Evolutionary conservation across 2,329 filamentous ascomycete genomes (phyloP).

Genomic region (Claviceps fusiformis): DNA sequence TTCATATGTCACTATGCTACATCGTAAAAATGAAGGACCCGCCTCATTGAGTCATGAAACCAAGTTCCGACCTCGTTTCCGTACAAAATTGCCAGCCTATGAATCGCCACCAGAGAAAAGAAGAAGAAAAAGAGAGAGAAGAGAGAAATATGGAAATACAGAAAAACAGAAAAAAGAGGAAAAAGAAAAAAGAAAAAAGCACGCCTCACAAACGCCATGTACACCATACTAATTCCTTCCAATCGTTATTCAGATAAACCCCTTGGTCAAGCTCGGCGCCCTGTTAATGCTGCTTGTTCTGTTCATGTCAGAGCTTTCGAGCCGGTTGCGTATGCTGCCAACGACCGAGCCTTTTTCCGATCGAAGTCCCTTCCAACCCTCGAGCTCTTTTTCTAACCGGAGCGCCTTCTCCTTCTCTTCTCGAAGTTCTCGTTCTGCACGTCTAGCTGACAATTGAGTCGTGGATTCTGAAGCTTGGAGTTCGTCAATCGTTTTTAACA

Average conservation of each 20-base stretch:
- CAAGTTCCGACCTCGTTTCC: not conserved
- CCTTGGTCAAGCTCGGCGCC: constrained; percentile 59
- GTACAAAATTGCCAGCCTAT: not conserved
- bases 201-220: not conserved
- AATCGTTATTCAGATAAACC: constrained; percentile 31
- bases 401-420: constrained; percentile 76
- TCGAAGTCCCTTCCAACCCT: constrained; percentile 66
- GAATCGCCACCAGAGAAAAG: too few species aligned
- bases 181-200: not conserved
- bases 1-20: constrained; percentile 6
- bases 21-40: constrained; percentile 6
- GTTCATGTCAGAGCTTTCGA: constrained; percentile 36
- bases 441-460: constrained; percentile 66
- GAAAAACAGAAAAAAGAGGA: too few species aligned
- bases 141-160: too few species aligned
- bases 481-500: constrained; percentile 85
- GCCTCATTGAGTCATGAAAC: constrained; percentile 5
- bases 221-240: not conserved
- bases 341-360: constrained; percentile 43
- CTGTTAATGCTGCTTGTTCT: constrained; percentile 53
- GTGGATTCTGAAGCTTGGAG: constrained; percentile 77
- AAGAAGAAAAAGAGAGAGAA: too few species aligned
- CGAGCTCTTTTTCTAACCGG: constrained; percentile 76
- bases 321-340: constrained; percentile 25
- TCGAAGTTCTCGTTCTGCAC: constrained; percentile 78